Evolutionary conservation across 768 basidiomycete species (phyloP), one percentile per base, ranked within the genome.

Genomic region (Calocybe gangraenosa): DNA sequence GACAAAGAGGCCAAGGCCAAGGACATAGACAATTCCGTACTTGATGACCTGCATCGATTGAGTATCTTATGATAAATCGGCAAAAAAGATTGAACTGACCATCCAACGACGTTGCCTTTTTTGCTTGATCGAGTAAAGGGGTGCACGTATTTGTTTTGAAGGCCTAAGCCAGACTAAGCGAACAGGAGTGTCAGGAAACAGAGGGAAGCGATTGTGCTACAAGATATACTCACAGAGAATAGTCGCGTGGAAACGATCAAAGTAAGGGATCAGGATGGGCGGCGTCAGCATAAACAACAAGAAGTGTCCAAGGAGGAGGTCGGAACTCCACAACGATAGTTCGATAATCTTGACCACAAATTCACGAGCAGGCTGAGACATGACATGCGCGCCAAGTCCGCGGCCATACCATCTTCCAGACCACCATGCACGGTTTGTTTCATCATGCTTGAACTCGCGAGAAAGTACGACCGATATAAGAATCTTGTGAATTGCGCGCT

Each of bases 341-440:
- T 98, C 96, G 55, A 98, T 91, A 50, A 93, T 88, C 76, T 99
- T 99, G 70, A 98, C 95, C 52, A 97, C 69, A 57, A 92, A 97
- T 72, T 98, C 96, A 61, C 96, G 87, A 21, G 88, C 92, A 41
- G 95, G 95, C 62, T 98, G 96, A n/a, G 92, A 93, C 82, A 95
- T 89, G 34, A 86, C 92, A 62, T 92, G 85, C 3, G 79, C 59
- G 34, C 95, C 94, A 19, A 99, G 77, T 3, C 92, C 92, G 40
- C 93, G 84, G 34, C 94, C 94, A 63, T 93, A 95, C 96, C 96
- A 97, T 60, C 84, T 75, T 37, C 93, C 94, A 23, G 94, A 95
- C 96, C 96, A 99, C 95, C 95, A 99, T 6, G 94, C 94, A 20
- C 92, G 78, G 69, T 98, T 98, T 28, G 92, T 94, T 67, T 98